A percentile compares a stretch with the other conserved stretches of the same genome.
Conservation (phyloP, 306 rosid genomes). For the Vigna radiata region DNA sequence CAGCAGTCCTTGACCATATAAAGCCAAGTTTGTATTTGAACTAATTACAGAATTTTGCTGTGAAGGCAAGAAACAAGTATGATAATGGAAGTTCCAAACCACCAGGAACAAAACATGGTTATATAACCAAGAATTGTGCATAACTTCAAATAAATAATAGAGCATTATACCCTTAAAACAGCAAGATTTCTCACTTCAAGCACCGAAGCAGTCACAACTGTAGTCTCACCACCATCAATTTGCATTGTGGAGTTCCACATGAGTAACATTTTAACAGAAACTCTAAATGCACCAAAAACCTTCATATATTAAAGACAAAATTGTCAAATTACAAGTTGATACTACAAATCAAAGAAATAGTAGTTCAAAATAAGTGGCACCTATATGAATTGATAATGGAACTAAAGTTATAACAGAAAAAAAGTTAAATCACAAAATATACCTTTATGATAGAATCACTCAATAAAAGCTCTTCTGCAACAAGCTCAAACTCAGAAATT, state of each 20-base stretch:
- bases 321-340: conserved; percentile 38
- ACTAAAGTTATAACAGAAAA: conserved; percentile 16
- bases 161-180: conserved; percentile 78
- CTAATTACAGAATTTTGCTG: conserved; percentile 90
- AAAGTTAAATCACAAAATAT: conserved; percentile 36
- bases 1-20: conserved; percentile 96
- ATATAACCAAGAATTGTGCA: conserved; percentile 29
- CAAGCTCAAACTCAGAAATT: conserved; percentile 96
- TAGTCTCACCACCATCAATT: conserved; percentile 86
- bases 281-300: conserved; percentile 99
- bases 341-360: conserved; percentile 33
- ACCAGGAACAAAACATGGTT: conserved; percentile 38
- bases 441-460: conserved; percentile 95
- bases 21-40: conserved; percentile 90
- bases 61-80: conserved; percentile 49
- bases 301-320: conserved; percentile 52
- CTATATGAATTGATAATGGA: conserved; percentile 24
- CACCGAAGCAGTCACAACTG: conserved; percentile 83
- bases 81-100: conserved; percentile 42
- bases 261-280: conserved; percentile 91
- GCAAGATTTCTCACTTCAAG: conserved; percentile 97
- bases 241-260: conserved; percentile 92
- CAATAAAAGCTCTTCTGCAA: conserved; percentile 98
- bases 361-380: conserved; percentile 39
- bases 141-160: conserved; percentile 41